A percentile compares a stretch with the other conserved stretches of the same genome.
Conservation (phyloP, 306 rosid genomes). For the Corylus heterophylla region DNA sequence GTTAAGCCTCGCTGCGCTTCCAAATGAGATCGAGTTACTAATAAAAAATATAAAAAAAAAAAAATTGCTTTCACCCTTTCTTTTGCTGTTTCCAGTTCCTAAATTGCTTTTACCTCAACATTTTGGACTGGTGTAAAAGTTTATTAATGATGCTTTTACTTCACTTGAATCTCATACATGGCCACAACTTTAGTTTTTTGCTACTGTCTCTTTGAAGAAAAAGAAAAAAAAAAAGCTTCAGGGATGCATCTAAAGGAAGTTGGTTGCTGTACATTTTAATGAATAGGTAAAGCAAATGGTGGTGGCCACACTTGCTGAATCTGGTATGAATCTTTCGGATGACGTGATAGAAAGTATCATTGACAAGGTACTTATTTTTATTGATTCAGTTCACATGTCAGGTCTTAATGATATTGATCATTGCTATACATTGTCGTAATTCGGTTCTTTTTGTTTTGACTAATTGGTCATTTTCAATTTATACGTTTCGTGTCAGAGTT, state of each 20-base stretch:
- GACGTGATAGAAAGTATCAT: constrained; percentile 66
- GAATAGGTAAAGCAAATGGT: constrained; percentile 81
- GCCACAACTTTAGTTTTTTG: constrained; percentile 1
- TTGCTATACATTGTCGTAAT: constrained; percentile 10
- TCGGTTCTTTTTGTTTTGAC: constrained; percentile 7
- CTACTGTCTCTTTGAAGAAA: not conserved
- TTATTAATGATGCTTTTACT: not conserved
- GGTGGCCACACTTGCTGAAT: constrained; percentile 83
- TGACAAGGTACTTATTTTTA: constrained; percentile 58
- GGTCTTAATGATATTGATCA: constrained; percentile 8
- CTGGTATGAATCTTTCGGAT: constrained; percentile 79
- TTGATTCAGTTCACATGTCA: constrained; percentile 19
- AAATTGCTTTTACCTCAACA: constrained; percentile 6
- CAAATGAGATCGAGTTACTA: too few species aligned
- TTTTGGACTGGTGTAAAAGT: not conserved
- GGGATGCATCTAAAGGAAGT: constrained; percentile 2
- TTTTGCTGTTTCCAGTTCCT: constrained; percentile 7
- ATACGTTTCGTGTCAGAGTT: not conserved
- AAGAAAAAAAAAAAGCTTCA: not conserved
- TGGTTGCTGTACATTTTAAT: constrained; percentile 15
- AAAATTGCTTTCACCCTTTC: not conserved
- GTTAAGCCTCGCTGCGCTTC: too few species aligned
- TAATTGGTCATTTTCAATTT: not conserved
- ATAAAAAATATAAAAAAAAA: too few species aligned
- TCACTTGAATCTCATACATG: not conserved